Evolutionary conservation across 1,284 basidiomycete species (phyloP), one percentile per base, ranked within the genome.

Genomic region (Ganoderma multipileum): DNA sequence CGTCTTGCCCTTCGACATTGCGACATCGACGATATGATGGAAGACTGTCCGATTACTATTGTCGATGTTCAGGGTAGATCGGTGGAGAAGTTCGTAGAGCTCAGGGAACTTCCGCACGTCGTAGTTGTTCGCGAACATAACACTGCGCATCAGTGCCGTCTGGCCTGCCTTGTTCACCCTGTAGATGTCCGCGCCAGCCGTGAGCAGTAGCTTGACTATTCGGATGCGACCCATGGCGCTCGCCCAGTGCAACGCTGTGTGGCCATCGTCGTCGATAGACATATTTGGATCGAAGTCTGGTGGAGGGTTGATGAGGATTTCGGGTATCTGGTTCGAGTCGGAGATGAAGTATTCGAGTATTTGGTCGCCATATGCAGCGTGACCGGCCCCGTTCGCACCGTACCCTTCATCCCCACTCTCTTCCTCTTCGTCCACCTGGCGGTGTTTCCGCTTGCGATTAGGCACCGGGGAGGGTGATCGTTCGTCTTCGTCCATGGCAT

Each of bases 61-160:
- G 85, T 99, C 98, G 80, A 99, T 99, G 81, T 99, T 99, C 75
- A 99, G 92, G 0, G 97, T 99, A 28, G 96, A 98, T 20, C 96
- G 93, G 78, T 99, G 97, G 30, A 99, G 83, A 8, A 99, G 89
- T 79, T 99, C 97, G 81, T 98, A 99, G 26, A 99, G 85, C 79
- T 99, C 97, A 2, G 96, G 96, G 77, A 99, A 99, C 81, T 99
- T 99, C 76, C 98, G 95, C 65, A 99, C 92, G 81, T 99, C 98
- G 79, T 99, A 99, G 81, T 99, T 99, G 83, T 99, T 99, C 69
- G 96, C 95, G 80, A 99, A 99, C 98, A 99, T 99, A 77, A 99
- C 98, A 73, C 93, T 94, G 28, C 98, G 94, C 98, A 99, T 99
- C 65, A 99, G 84, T 0, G 98, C 94, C 12, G 98, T 99, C 81